phyloP scores from a whole-genome alignment of 2,329 filamentous ascomycete species.

The Ophiostoma australiae region DNA sequence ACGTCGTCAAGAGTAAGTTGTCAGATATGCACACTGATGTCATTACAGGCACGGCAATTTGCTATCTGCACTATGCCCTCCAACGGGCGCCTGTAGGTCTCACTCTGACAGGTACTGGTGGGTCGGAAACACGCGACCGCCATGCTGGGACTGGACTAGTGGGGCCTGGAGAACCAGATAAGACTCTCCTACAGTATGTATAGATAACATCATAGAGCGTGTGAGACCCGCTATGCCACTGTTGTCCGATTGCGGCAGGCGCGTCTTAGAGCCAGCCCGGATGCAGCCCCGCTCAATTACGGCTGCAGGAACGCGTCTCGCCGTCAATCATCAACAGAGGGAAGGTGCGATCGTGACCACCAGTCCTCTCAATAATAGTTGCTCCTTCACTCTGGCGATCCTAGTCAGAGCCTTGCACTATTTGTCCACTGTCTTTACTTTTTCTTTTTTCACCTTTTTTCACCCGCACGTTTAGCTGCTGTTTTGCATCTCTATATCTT shows the following conservation, averaged over 20 bases:
- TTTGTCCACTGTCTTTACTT: background rate
- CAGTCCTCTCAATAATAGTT: background rate
- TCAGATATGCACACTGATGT: conserved; percentile 2
- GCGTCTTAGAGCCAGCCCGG: background rate
- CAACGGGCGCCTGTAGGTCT: background rate
- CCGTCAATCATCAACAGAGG: background rate
- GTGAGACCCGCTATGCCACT: background rate
- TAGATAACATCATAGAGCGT: background rate
- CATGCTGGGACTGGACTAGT: background rate
- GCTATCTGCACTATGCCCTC: background rate
- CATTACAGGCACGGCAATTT: background rate
- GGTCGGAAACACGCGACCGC: background rate
- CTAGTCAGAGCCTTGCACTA: background rate
- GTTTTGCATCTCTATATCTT: background rate
- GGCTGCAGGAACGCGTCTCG: conserved; percentile 12
- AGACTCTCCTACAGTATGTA: background rate
- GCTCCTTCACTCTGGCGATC: background rate
- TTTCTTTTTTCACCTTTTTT: background rate
- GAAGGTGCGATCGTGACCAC: conserved; percentile 8
- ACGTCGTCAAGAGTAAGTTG: background rate
- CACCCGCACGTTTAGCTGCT: background rate
- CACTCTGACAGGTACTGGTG: conserved; percentile 6
- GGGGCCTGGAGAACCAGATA: conserved; percentile 2
- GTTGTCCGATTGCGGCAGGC: conserved; percentile 13
- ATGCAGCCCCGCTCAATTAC: conserved; percentile 9